Base-by-base conservation (phyloP, 1,284 basidiomycete genomes). In the Irpex lacteus region DNA sequence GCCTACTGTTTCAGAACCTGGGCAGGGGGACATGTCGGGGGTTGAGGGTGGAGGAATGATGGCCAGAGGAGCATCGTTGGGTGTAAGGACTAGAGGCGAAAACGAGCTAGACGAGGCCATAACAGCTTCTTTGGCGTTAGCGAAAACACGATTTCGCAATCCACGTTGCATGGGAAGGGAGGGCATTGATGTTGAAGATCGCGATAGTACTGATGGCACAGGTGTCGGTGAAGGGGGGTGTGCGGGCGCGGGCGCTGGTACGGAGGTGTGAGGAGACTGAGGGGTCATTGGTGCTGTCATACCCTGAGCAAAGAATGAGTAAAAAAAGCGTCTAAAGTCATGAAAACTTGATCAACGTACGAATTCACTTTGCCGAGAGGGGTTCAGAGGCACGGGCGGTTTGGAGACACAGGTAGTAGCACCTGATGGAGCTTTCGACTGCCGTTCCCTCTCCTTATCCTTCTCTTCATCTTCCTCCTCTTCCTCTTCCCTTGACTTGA, bases 401-500 rank as follows among this genome's bases (percentile, higher is more conserved):
- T 63, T 63, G 13, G 57, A 40, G 9, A 38, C 47, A 26, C 15
- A 26, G 26, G 26, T 40, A 15, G 50, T 21, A 40, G 49, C 34
- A 44, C 15, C 36, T 5, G 55, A 58, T 26, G 40, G 38, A 44
- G 56, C 57, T 50, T 63, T 63, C n/a, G 56, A 26, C 26, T 62
- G 60, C 18, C 66, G 67, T 13, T 72, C 82, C 67, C 75, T 77
- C 66, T 84, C 84, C 68, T 78, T 81, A 68, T 86, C 84, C 60
- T 79, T 77, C 65, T 90, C 88, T 67, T 91, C 88, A 62, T 91
- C 90, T 71, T 92, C 90, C 44, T 90, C 89, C 66, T 91, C 90
- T 71, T 92, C 90, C 62, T 91, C 89, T 63, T 91, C 88, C 60
- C 86, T 79, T 2, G 84, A 80, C 69, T 81, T 84, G 62, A 92